Conservation (phyloP, 2,329 filamentous ascomycete genomes). For the Thyridium curvatum region DNA sequence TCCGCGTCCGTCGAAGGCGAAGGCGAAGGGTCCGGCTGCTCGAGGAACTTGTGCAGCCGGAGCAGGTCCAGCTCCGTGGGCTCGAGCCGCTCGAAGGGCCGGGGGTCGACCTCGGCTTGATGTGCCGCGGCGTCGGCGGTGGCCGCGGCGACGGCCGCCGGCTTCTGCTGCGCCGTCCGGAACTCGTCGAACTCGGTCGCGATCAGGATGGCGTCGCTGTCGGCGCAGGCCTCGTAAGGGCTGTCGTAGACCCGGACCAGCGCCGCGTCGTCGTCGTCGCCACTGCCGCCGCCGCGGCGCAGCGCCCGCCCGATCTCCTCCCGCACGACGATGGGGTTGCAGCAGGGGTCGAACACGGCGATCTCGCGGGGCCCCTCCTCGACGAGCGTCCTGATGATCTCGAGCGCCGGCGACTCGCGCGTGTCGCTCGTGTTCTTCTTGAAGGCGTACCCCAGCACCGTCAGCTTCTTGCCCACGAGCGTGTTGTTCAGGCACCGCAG, state of each 20-base stretch:
- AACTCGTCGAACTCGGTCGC: conserved; percentile 54
- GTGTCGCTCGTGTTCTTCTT: conserved; percentile 76
- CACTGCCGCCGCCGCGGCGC: conserved; percentile 17
- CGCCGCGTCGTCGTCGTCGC: conserved; percentile 33
- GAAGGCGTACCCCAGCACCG: conserved; percentile 70
- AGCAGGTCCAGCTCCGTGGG: conserved; percentile 40
- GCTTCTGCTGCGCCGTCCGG: conserved; percentile 27
- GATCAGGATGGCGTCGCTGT: conserved; percentile 44
- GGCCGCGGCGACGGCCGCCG: conserved; percentile 5
- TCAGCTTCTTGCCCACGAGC: conserved; percentile 62
- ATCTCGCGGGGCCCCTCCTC: conserved; percentile 59
- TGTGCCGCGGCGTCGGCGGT: conserved; percentile 10
- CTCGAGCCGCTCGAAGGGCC: conserved; percentile 30
- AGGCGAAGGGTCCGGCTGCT: conserved; percentile 16
- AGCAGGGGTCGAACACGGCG: conserved; percentile 63
- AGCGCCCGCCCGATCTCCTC: conserved; percentile 43
- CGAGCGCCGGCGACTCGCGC: conserved; percentile 62
- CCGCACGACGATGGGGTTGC: conserved; percentile 42
- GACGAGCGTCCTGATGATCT: conserved; percentile 59
- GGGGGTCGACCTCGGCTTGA: conserved; percentile 34
- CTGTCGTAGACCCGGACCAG: conserved; percentile 41
- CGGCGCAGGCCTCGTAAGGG: conserved; percentile 42
- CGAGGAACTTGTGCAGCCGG: conserved; percentile 38
- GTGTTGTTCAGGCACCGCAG: conserved; percentile 64
- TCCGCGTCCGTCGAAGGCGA: conserved; percentile 11